These are phyloP conservation scores for Coniella lustricola DNA, from an alignment of 2,329 filamentous ascomycete genomes.

Conservation along the genomic window DNA sequence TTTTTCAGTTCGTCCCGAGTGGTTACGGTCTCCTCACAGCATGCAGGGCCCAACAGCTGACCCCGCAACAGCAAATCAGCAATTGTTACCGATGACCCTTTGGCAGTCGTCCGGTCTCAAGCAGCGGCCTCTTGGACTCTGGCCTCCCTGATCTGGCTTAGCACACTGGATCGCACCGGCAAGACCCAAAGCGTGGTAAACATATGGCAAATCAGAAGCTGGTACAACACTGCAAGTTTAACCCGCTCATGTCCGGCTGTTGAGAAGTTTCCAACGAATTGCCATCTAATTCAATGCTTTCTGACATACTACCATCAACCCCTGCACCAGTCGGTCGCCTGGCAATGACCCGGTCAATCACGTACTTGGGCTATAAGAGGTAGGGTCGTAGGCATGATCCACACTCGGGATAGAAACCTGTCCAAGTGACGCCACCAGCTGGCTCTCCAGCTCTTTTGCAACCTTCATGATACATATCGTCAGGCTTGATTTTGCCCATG, in stretches of 20 bases:
- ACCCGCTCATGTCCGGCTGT: background rate
- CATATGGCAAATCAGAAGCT: background rate
- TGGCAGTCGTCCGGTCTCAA: background rate
- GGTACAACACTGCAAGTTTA: background rate
- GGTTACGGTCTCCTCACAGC: background rate
- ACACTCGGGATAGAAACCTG: background rate
- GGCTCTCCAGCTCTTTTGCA: background rate
- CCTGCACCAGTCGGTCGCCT: no score
- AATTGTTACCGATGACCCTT: background rate
- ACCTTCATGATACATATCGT: background rate
- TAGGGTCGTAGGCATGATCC: background rate
- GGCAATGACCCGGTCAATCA: no score
- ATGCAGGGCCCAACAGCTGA: background rate
- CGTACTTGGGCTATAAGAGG: background rate
- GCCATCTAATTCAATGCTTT: no score
- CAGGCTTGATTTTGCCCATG: background rate
- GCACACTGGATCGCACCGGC: background rate
- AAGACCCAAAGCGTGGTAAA: background rate
- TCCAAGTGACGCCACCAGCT: slow-evolving; percentile 7
- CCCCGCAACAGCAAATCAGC: background rate
- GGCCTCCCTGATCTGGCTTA: slow-evolving; percentile 1
- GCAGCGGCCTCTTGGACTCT: background rate
- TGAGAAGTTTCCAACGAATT: no score
- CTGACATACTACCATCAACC: no score
- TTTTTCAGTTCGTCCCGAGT: no score